Evolutionary conservation across 73 alveolate genomes (phyloP).

Genomic region (Paramecium octaurelia): DNA sequence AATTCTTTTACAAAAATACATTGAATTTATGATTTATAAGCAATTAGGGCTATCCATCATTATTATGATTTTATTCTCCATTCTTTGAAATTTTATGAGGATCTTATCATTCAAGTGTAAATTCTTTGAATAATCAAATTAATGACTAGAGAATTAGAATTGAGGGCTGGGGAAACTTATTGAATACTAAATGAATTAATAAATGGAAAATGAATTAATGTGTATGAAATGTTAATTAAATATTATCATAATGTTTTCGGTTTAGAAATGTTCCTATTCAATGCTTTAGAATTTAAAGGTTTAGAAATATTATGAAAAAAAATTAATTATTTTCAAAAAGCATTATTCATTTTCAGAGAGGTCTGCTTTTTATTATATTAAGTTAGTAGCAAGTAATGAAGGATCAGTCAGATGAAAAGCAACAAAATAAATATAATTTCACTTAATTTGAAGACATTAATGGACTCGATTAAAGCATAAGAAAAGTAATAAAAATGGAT

Average conservation of each 20-base stretch:
- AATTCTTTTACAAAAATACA: background rate
- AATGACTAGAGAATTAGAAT: background rate
- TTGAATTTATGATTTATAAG: background rate
- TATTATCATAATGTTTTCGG: background rate
- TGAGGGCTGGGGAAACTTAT: background rate
- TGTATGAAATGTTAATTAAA: background rate
- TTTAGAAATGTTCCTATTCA: background rate
- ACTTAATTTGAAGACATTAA: background rate
- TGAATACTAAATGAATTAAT: background rate
- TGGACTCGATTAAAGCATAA: background rate
- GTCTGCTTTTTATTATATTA: background rate
- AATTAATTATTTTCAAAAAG: conserved; percentile 39
- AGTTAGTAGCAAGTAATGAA: background rate
- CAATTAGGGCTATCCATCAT: background rate
- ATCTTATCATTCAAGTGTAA: background rate
- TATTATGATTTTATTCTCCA: background rate
- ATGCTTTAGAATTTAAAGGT: background rate
- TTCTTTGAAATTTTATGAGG: background rate
- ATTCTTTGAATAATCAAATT: too few relatives aligned
- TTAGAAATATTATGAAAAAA: background rate
- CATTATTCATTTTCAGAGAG: background rate
- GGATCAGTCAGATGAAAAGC: background rate
- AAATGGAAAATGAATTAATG: background rate
- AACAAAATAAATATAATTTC: background rate
- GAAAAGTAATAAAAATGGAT: conserved; percentile 14